A percentile compares a stretch with the other conserved stretches of the same genome.
Evolutionary conservation across 1,284 basidiomycete genomes (phyloP).

Genomic region (Cutaneotrichosporon cutaneum): DNA sequence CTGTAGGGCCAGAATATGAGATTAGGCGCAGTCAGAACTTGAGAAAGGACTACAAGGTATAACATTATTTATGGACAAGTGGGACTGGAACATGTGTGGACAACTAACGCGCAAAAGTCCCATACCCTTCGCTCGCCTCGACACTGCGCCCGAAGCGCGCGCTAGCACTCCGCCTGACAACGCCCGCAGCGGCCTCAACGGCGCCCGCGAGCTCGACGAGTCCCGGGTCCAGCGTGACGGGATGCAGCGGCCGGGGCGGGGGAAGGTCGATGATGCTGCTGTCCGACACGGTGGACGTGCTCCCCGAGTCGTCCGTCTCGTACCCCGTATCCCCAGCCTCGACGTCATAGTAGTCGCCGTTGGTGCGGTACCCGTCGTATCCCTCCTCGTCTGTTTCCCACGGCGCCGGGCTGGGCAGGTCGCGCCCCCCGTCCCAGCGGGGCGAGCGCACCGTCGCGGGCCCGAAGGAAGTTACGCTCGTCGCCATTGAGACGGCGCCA

Average conservation of each 20-base stretch:
- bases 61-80: slow-evolving; percentile 4
- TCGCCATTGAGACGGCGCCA: background rate
- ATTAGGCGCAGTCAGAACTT: too few species aligned
- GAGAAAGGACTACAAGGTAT: background rate
- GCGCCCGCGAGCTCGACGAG: background rate
- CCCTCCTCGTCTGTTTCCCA: background rate
- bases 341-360: background rate
- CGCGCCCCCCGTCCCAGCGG: slow-evolving; percentile 2
- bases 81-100: background rate
- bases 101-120: slow-evolving; percentile 2
- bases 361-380: background rate
- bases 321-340: slow-evolving; percentile 4
- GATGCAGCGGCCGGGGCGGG: slow-evolving; percentile 12
- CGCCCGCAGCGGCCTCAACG: slow-evolving; percentile 3
- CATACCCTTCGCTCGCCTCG: slow-evolving; percentile 3
- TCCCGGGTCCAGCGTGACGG: slow-evolving; percentile 11
- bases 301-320: background rate
- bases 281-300: slow-evolving; percentile 12
- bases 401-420: background rate
- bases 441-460: slow-evolving; percentile 1
- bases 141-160: slow-evolving; percentile 1
- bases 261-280: slow-evolving; percentile 25
- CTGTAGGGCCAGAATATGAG: background rate
- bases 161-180: slow-evolving; percentile 1
- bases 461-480: slow-evolving; percentile 1